These are phyloP conservation scores for Corchorus olitorius DNA, from an alignment of 345 rosid species.

Conservation along the genomic window DNA sequence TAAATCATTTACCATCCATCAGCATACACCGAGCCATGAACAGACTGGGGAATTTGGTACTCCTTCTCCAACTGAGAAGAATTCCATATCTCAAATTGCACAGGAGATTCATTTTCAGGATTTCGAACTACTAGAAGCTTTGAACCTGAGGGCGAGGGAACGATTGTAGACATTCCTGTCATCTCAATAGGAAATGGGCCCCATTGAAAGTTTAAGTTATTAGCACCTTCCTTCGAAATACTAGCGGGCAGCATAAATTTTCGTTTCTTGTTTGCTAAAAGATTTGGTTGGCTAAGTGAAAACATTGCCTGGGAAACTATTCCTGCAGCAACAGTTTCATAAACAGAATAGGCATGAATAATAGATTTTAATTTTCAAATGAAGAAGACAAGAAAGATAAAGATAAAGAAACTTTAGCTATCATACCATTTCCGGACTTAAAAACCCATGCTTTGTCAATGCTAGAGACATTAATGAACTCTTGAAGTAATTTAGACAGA, in stretches of 20 bases:
- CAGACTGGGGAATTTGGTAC: constrained; percentile 68
- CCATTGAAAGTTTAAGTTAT: constrained; percentile 62
- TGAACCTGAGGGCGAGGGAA: constrained; percentile 86
- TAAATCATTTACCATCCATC: constrained; percentile 76
- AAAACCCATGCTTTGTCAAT: constrained; percentile 88
- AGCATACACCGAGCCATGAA: constrained; percentile 76
- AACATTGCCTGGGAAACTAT: constrained; percentile 67
- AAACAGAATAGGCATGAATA: background rate
- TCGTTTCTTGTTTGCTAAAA: constrained; percentile 75
- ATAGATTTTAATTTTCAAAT: background rate
- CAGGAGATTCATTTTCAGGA: constrained; percentile 78
- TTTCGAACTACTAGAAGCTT: constrained; percentile 79
- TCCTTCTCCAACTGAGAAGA: constrained; percentile 78
- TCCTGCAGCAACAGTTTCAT: constrained; percentile 40
- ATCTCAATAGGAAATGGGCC: constrained; percentile 84
- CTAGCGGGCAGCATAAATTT: constrained; percentile 57
- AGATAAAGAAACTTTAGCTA: background rate
- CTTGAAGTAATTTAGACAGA: constrained; percentile 73
- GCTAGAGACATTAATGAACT: constrained; percentile 57
- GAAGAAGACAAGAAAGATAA: background rate
- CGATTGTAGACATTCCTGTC: constrained; percentile 61
- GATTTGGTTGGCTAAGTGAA: constrained; percentile 76
- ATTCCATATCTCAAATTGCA: constrained; percentile 83
- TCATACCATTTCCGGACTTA: constrained; percentile 53
- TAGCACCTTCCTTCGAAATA: constrained; percentile 45